Conservation (phyloP, 352 stramenopile species). For the Phytophthora citricola region DNA sequence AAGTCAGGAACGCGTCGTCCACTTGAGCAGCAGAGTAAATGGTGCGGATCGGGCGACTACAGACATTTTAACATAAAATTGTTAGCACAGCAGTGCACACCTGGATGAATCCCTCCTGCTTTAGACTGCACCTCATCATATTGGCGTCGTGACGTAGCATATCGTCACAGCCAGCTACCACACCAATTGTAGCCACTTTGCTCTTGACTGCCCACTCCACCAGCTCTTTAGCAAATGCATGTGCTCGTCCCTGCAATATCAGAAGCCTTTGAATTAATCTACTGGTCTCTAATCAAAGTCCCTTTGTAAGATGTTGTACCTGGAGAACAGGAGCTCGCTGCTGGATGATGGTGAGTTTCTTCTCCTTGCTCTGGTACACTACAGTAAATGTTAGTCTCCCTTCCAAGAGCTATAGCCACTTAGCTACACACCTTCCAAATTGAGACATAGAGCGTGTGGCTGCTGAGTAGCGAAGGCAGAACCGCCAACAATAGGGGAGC, state of each 20-base stretch:
- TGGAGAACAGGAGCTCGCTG: constrained; percentile 64
- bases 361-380: constrained; percentile 73
- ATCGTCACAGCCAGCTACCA: constrained; percentile 75
- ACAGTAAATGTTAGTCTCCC: constrained; percentile 4
- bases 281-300: not conserved
- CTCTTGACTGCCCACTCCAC: constrained; percentile 55
- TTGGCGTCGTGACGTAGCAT: constrained; percentile 84
- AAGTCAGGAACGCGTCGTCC: constrained; percentile 45
- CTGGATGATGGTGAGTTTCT: constrained; percentile 79
- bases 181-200: constrained; percentile 56
- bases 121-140: constrained; percentile 59
- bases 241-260: constrained; percentile 52
- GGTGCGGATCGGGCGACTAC: constrained; percentile 63
- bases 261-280: constrained; percentile 1
- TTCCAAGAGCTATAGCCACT: not conserved
- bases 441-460: constrained; percentile 63
- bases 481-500: constrained; percentile 68
- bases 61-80: constrained; percentile 12
- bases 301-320: constrained; percentile 27
- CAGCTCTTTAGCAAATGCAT: constrained; percentile 61
- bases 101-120: not conserved
- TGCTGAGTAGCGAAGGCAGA: constrained; percentile 59
- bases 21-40: constrained; percentile 49
- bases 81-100: not conserved
- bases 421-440: constrained; percentile 66